A percentile compares a stretch with the other conserved stretches of the same genome.
phyloP scores from a whole-genome alignment of 108 stramenopile genomes.

The Nitzschia sp. region DNA sequence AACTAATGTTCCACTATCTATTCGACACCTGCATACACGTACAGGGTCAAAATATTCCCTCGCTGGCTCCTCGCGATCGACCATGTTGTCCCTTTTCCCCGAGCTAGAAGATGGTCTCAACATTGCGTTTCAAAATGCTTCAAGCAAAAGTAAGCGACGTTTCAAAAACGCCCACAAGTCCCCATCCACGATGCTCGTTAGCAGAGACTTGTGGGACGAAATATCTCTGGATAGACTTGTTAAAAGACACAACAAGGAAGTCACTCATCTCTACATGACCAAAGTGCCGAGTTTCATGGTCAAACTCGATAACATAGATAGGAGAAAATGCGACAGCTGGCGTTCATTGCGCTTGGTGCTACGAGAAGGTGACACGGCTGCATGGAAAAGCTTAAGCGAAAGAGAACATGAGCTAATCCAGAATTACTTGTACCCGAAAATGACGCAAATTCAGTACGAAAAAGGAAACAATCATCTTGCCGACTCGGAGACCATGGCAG shows the following conservation, averaged over 20 bases:
- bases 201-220: slow-evolving; percentile 15
- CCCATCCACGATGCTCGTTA: slow-evolving; percentile 4
- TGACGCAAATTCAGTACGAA: not conserved
- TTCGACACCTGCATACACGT: no score
- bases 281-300: slow-evolving; percentile 21
- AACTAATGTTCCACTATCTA: no score
- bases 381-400: no score
- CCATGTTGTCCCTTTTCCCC: slow-evolving; percentile 44
- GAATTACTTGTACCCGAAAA: not conserved
- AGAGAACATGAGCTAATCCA: slow-evolving; percentile 1
- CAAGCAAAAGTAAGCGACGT: slow-evolving; percentile 28
- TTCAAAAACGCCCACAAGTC: slow-evolving; percentile 16
- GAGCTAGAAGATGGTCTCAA: slow-evolving; percentile 34
- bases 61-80: slow-evolving; percentile 21
- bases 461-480: no score
- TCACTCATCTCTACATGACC: slow-evolving; percentile 30
- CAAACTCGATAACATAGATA: slow-evolving; percentile 13
- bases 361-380: not conserved
- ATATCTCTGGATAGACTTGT: slow-evolving; percentile 28
- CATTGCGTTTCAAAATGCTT: slow-evolving; percentile 17
- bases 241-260: slow-evolving; percentile 22
- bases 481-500: no score
- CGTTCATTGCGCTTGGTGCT: not conserved
- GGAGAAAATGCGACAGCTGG: not conserved
- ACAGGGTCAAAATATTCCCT: slow-evolving; percentile 15